Evolutionary conservation across 805 yeast species (phyloP), one percentile per base, ranked within the genome.

Genomic region (Clavispora phyllophila): DNA sequence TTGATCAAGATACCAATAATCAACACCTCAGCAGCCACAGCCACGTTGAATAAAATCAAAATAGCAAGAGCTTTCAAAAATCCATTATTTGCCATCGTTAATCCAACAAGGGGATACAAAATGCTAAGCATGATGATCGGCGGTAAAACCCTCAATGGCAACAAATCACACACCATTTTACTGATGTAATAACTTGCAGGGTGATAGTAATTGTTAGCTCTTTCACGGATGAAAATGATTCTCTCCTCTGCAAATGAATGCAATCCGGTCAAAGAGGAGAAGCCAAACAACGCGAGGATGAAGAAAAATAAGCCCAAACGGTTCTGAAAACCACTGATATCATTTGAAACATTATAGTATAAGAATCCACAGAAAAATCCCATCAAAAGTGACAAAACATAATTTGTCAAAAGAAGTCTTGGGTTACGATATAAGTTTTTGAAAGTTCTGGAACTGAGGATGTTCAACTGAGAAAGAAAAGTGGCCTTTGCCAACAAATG

Each of bases 251-350:
- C 81, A 62, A 93, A 93, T 3, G 96, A 79, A 51, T 89, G 91
- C 41, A 93, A 69, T 0, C 97, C 95, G 0, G 98, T 91, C 55
- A 93, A 73, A 0, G 98, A 84, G 1, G 95, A 84, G 62, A 93
- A 93, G 0, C 99, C 99, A 69, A 93, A 90, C 55, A 90, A 77
- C 3, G 98, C 87, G 47, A 93, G 71, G 40, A 90, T 65, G 62
- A 93, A 93, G 70, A 93, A 91, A 64, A 93, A 93, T 46, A 93
- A 70, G 0, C 99, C 99, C 50, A 93, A 72, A 54, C 99, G 75
- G 63, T 93, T 93, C 62, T 93, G 99, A 71, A 93, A 93, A 0
- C 99, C 99, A 55, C 96, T 82, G 42, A 93, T 91, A 60, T 91
- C 96, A 58, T 88, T 85, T 33, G 81, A 70, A 20, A 91, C 81